Evolutionary conservation across 2,329 filamentous ascomycete species (phyloP).

Genomic region (Colletotrichum musicola): DNA sequence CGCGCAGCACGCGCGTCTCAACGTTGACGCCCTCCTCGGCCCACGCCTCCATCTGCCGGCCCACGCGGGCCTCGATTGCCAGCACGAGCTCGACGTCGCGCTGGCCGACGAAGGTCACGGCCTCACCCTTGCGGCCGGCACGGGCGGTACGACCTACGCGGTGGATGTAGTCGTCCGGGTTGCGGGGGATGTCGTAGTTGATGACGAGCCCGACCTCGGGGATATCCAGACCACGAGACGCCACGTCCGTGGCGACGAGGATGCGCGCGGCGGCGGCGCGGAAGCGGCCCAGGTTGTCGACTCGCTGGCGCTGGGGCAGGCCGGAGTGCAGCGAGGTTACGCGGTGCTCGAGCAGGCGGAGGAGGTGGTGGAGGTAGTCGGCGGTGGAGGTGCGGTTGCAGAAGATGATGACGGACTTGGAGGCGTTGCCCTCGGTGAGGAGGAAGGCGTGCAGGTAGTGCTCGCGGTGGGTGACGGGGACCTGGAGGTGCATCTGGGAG

Average conservation of each 20-base stretch:
- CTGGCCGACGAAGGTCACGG: slow-evolving; percentile 91
- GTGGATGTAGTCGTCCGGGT: slow-evolving; percentile 98
- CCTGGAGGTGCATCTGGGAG: slow-evolving; percentile 85
- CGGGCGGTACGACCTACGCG: slow-evolving; percentile 94
- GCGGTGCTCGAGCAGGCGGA: slow-evolving; percentile 87
- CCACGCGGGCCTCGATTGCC: slow-evolving; percentile 88
- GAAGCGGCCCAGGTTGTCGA: slow-evolving; percentile 90
- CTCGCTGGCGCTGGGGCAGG: slow-evolving; percentile 86
- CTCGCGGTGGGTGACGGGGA: slow-evolving; percentile 92
- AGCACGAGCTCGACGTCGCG: slow-evolving; percentile 91
- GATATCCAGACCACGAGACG: slow-evolving; percentile 93
- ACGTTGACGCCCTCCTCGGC: slow-evolving; percentile 91
- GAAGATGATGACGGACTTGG: slow-evolving; percentile 90
- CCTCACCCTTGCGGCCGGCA: slow-evolving; percentile 85
- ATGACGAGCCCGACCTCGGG: slow-evolving; percentile 90
- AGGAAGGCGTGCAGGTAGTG: slow-evolving; percentile 94
- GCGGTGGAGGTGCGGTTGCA: slow-evolving; percentile 93
- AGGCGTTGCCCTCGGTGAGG: slow-evolving; percentile 79
- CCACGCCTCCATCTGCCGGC: slow-evolving; percentile 85
- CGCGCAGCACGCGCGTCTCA: slow-evolving; percentile 88
- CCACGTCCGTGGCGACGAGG: slow-evolving; percentile 94
- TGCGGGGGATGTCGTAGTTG: slow-evolving; percentile 96
- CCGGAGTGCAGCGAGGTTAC: slow-evolving; percentile 92
- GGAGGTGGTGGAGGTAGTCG: slow-evolving; percentile 87
- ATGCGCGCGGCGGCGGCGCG: slow-evolving; percentile 89